Percentiles rank a stretch among this genome's conserved stretches.
Conservation (phyloP, 257 asterid species). For the Cynanchum wilfordii region DNA sequence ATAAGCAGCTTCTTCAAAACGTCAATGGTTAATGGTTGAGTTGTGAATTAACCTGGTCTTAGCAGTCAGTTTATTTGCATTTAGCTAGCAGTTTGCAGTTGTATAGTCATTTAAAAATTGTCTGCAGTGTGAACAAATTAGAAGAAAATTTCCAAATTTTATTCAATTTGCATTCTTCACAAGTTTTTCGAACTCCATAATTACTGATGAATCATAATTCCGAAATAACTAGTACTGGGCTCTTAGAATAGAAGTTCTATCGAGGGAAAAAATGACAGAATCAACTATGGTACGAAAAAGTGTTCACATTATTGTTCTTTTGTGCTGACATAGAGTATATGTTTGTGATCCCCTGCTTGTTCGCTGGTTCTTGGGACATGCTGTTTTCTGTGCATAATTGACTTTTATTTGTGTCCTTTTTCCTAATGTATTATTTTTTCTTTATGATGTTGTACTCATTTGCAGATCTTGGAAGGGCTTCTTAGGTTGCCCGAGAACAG, state of each 20-base stretch:
- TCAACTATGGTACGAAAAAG: background rate
- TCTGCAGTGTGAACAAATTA: background rate
- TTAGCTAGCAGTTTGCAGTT: background rate
- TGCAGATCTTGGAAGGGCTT: constrained; percentile 91
- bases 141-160: background rate
- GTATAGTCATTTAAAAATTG: background rate
- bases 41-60: background rate
- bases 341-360: background rate
- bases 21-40: background rate
- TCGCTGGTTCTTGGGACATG: background rate
- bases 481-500: constrained; percentile 97
- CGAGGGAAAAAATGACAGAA: background rate
- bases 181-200: background rate
- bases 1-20: background rate
- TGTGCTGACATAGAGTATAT: background rate
- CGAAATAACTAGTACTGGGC: background rate
- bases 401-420: background rate
- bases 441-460: constrained; percentile 15
- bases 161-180: background rate
- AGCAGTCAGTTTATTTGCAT: background rate
- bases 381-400: background rate
- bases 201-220: background rate
- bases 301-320: background rate
- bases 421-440: background rate
- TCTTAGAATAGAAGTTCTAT: background rate